phyloP scores from a whole-genome alignment of 768 basidiomycete species.

The Tephrocybe sp. region DNA sequence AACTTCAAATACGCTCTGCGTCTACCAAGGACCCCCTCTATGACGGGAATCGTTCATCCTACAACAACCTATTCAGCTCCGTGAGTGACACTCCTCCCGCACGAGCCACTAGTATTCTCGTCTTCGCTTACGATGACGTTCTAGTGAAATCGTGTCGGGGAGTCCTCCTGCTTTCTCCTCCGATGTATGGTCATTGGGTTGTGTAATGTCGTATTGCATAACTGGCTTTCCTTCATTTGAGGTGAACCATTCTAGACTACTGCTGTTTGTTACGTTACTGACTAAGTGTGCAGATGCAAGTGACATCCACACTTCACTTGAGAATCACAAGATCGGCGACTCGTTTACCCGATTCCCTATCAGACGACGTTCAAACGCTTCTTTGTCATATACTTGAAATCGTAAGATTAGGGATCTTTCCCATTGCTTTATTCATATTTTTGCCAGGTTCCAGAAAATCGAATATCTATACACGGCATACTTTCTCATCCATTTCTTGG shows the following conservation, averaged over 20 bases:
- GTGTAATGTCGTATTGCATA: conserved; percentile 34
- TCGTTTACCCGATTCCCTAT: conserved; percentile 22
- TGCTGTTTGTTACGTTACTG: neutral
- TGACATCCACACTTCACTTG: conserved; percentile 17
- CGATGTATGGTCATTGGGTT: conserved; percentile 50
- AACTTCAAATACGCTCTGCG: conserved; percentile 36
- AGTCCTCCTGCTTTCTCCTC: conserved; percentile 30
- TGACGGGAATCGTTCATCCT: conserved; percentile 16
- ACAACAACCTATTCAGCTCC: conserved; percentile 35
- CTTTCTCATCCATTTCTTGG: conserved; percentile 14
- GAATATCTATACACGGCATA: conserved; percentile 13
- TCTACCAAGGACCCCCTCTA: conserved; percentile 21
- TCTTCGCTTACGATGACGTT: neutral
- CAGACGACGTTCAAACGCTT: conserved; percentile 23
- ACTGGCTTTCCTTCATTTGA: conserved; percentile 31
- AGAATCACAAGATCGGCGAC: conserved; percentile 23
- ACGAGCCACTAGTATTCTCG: neutral
- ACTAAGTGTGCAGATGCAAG: conserved; percentile 15
- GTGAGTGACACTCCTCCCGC: conserved; percentile 23
- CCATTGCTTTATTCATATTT: neutral
- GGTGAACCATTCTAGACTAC: conserved; percentile 19
- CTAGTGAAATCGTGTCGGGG: conserved; percentile 38
- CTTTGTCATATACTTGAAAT: conserved; percentile 23
- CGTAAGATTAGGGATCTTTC: conserved; percentile 16
- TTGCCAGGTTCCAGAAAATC: conserved; percentile 15